Evolutionary conservation across 2,329 filamentous ascomycete species (phyloP).

Genomic region (Fusarium sp.): DNA sequence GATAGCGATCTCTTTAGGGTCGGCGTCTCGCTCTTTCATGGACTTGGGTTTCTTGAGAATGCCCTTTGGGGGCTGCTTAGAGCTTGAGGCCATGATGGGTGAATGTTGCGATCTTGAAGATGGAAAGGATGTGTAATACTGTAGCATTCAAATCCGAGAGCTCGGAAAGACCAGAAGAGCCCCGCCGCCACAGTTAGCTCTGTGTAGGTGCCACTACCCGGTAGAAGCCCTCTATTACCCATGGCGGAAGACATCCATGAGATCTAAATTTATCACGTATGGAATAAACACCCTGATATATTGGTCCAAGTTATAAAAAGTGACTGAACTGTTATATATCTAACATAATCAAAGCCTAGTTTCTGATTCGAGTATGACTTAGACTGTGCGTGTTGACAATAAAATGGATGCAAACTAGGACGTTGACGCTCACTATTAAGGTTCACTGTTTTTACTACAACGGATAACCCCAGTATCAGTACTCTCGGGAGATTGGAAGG

Average conservation of each 20-base stretch:
- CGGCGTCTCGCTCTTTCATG: slow-evolving; percentile 47
- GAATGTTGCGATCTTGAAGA: neutral
- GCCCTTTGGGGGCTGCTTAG: slow-evolving; percentile 60
- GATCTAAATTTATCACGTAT: neutral
- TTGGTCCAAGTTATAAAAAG: neutral
- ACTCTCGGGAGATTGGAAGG: neutral
- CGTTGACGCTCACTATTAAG: neutral
- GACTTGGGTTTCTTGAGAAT: slow-evolving; percentile 68
- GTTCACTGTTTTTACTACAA: neutral
- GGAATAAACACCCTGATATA: neutral
- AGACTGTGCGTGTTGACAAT: neutral
- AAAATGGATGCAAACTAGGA: neutral
- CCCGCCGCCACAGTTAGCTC: slow-evolving; percentile 25
- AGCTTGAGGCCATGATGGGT: slow-evolving; percentile 43
- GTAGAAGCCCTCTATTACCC: slow-evolving; percentile 3
- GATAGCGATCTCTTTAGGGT: slow-evolving; percentile 74
- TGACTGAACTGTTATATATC: neutral
- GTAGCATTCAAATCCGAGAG: slow-evolving; percentile 1
- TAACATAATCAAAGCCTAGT: neutral
- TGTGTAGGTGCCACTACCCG: slow-evolving; percentile 17
- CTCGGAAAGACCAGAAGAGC: slow-evolving; percentile 8
- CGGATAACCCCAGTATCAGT: neutral
- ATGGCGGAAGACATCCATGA: neutral
- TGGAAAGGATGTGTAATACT: slow-evolving; percentile 9
- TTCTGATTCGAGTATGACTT: neutral